These are phyloP conservation scores for Cutaneotrichosporon sp. DNA, from an alignment of 1,284 basidiomycete species.

Conservation along the genomic window DNA sequence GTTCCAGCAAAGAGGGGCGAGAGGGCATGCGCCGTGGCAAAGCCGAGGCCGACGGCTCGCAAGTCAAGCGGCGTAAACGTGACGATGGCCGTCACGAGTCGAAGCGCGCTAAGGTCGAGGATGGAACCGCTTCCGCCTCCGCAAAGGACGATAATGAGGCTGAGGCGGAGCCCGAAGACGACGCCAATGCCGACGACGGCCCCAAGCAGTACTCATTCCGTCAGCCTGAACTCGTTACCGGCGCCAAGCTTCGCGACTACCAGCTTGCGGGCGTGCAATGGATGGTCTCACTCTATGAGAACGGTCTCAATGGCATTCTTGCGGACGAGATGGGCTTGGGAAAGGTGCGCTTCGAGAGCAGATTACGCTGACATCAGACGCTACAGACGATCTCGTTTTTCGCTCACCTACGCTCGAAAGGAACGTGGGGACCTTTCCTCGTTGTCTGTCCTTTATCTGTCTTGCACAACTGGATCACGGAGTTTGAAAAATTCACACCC, in stretches of 20 bases:
- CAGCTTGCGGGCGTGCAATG: slow-evolving; percentile 94
- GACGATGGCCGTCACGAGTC: not conserved
- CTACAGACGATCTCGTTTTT: slow-evolving; percentile 90
- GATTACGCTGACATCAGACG: slow-evolving; percentile 57
- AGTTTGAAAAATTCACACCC: slow-evolving; percentile 80
- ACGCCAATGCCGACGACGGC: slow-evolving; percentile 12
- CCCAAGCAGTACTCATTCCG: slow-evolving; percentile 46
- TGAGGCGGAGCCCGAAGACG: slow-evolving; percentile 18
- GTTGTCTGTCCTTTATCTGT: slow-evolving; percentile 89
- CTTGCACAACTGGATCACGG: slow-evolving; percentile 83
- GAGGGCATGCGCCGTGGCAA: slow-evolving; percentile 18
- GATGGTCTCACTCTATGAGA: slow-evolving; percentile 90
- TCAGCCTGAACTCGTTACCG: slow-evolving; percentile 77
- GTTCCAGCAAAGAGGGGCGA: slow-evolving; percentile 11
- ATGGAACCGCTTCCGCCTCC: not conserved
- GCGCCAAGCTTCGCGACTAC: slow-evolving; percentile 78
- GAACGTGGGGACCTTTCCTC: slow-evolving; percentile 73
- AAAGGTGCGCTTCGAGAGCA: slow-evolving; percentile 58
- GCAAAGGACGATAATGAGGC: slow-evolving; percentile 8
- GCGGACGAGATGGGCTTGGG: slow-evolving; percentile 83
- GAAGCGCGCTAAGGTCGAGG: slow-evolving; percentile 8
- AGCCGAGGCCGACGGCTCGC: slow-evolving; percentile 12
- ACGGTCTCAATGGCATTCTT: slow-evolving; percentile 89
- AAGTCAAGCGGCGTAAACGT: slow-evolving; percentile 4
- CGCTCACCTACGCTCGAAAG: slow-evolving; percentile 74